Evolutionary conservation across 78 protist species (phyloP).

Genomic region (Isochrysis galbana): DNA sequence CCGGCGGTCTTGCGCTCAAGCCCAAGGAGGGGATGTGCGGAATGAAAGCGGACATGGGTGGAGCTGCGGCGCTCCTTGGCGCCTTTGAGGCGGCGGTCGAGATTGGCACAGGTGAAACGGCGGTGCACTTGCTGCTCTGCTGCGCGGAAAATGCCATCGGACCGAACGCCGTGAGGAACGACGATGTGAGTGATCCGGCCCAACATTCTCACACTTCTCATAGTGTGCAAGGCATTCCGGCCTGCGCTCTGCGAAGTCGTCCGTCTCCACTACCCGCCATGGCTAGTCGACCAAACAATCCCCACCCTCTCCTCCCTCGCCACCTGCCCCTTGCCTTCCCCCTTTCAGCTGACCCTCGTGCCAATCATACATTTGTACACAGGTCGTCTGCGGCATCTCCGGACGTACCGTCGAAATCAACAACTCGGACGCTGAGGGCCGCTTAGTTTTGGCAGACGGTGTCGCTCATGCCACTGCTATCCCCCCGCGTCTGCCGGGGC

Average conservation of each 20-base stretch:
- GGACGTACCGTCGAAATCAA: background rate
- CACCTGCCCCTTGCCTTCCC: no score
- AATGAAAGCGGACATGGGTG: conserved; percentile 37
- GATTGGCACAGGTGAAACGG: background rate
- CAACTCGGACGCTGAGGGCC: conserved; percentile 3
- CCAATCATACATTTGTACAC: no score
- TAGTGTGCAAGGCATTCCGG: no score
- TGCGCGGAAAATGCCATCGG: background rate
- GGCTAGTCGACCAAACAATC: no score
- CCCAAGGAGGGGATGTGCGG: conserved; percentile 14
- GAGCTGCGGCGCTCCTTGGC: conserved; percentile 1
- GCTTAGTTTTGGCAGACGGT: background rate
- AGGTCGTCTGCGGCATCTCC: background rate
- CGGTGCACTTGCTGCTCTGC: background rate
- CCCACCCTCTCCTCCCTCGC: no score
- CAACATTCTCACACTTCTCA: no score
- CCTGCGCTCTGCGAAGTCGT: no score
- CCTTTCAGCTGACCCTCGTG: no score
- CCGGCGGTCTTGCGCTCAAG: conserved; percentile 29
- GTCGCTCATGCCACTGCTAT: background rate
- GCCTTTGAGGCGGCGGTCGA: background rate
- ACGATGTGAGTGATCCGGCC: no score
- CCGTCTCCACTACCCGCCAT: no score
- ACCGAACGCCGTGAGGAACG: background rate
- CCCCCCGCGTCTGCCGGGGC: background rate